phyloP scores from a whole-genome alignment of 805 yeast genomes.

The Saturnispora sekii region DNA sequence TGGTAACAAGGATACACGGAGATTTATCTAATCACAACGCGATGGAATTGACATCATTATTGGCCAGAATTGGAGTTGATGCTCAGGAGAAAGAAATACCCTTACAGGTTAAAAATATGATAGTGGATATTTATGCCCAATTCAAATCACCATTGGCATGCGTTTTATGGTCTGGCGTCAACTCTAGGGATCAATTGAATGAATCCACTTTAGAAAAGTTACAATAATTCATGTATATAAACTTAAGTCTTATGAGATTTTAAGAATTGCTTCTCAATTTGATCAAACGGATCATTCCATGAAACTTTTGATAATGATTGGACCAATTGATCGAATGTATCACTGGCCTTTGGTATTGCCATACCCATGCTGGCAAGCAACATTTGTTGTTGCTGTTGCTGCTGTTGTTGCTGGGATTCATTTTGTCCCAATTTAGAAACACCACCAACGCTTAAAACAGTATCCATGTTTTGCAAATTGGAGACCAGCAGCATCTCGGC shows the following conservation, averaged over 20 bases:
- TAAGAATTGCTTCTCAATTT: neutral
- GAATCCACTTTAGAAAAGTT: neutral
- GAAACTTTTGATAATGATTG: slow-evolving; percentile 43
- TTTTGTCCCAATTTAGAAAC: neutral
- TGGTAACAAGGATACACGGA: neutral
- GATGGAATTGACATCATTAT: slow-evolving; percentile 16
- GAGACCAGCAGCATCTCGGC: neutral
- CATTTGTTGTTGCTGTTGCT: neutral
- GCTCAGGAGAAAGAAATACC: slow-evolving; percentile 7
- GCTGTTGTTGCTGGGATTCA: slow-evolving; percentile 12
- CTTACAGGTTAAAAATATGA: slow-evolving; percentile 9
- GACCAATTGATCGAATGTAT: slow-evolving; percentile 57
- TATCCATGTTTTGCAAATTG: slow-evolving; percentile 5
- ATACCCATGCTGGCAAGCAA: slow-evolving; percentile 6
- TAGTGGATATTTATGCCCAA: slow-evolving; percentile 16
- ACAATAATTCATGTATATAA: slow-evolving; percentile 11
- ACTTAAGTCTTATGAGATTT: neutral
- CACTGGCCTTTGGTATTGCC: slow-evolving; percentile 50
- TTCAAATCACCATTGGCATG: slow-evolving; percentile 21
- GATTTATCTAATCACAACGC: slow-evolving; percentile 5
- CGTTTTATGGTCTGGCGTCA: slow-evolving; percentile 14
- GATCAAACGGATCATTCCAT: neutral
- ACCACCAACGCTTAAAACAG: slow-evolving; percentile 9
- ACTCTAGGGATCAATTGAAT: neutral
- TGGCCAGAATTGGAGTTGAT: slow-evolving; percentile 11